Evolutionary conservation across 78 protist species (phyloP).

Genomic region (Cavenderia fasciculata): DNA sequence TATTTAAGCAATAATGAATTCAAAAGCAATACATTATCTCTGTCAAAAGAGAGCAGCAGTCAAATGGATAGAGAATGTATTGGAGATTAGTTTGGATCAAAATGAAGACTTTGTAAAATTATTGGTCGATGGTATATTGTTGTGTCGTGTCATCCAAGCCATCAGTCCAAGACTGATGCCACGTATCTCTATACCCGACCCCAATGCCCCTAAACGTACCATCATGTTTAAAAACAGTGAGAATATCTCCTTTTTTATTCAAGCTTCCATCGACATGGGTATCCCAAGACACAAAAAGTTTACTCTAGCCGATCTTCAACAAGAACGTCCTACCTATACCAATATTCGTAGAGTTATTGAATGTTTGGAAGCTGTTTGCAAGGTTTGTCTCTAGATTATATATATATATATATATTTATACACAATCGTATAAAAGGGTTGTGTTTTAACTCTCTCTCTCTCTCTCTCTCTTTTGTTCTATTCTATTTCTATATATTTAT

Average conservation of each 20-base stretch:
- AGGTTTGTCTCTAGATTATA: constrained; percentile 49
- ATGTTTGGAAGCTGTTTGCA: constrained; percentile 63
- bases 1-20: neutral
- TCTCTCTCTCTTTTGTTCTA: neutral
- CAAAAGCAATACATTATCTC: constrained; percentile 10
- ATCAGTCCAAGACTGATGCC: constrained; percentile 71
- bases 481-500: neutral
- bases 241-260: constrained; percentile 49
- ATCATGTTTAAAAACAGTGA: constrained; percentile 28
- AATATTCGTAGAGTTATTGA: constrained; percentile 59
- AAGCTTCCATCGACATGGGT: constrained; percentile 71
- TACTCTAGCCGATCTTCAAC: constrained; percentile 14
- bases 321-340: neutral
- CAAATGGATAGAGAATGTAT: constrained; percentile 48
- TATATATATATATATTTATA: no score
- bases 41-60: constrained; percentile 51
- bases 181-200: constrained; percentile 65
- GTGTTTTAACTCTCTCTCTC: neutral
- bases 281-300: constrained; percentile 67
- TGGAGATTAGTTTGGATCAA: constrained; percentile 20
- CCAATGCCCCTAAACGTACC: constrained; percentile 35
- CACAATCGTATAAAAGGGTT: no score
- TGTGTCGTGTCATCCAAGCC: constrained; percentile 51
- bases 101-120: constrained; percentile 16
- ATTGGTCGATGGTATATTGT: constrained; percentile 46